phyloP scores from a whole-genome alignment of 2,329 filamentous ascomycete species.

The Hawksworthiomyces lignivorus region DNA sequence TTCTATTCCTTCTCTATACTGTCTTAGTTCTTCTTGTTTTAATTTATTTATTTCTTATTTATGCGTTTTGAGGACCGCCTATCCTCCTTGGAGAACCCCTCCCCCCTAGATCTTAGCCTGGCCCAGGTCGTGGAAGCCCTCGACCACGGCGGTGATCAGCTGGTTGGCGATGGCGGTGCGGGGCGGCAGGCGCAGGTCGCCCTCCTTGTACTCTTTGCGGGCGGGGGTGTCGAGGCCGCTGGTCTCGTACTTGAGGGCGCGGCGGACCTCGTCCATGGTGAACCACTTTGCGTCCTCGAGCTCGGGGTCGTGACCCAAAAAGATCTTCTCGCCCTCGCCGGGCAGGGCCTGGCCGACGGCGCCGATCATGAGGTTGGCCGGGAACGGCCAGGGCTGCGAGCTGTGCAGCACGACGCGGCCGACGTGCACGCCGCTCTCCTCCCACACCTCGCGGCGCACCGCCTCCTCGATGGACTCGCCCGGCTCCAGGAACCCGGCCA shows the following conservation, averaged over 20 bases:
- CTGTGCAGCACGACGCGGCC: conserved; percentile 75
- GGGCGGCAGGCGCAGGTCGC: conserved; percentile 72
- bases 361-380: conserved; percentile 76
- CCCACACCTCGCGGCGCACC: conserved; percentile 76
- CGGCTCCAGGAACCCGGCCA: conserved; percentile 81
- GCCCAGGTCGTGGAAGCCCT: conserved; percentile 57
- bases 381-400: conserved; percentile 83
- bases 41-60: too few species aligned
- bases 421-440: conserved; percentile 70
- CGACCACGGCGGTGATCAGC: conserved; percentile 69
- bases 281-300: conserved; percentile 89
- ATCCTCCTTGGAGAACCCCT: too few species aligned
- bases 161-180: conserved; percentile 88
- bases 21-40: too few species aligned
- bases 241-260: conserved; percentile 61
- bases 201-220: conserved; percentile 63
- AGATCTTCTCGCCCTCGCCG: conserved; percentile 66
- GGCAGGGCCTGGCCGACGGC: conserved; percentile 82
- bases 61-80: too few species aligned
- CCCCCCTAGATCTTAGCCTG: conserved; percentile 38
- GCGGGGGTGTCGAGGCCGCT: conserved; percentile 59
- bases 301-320: conserved; percentile 82
- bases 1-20: too few species aligned
- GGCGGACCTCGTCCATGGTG: conserved; percentile 67
- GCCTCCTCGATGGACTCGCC: conserved; percentile 81